Conservation (phyloP, 768 basidiomycete species). For the Auricularia heimuer region DNA sequence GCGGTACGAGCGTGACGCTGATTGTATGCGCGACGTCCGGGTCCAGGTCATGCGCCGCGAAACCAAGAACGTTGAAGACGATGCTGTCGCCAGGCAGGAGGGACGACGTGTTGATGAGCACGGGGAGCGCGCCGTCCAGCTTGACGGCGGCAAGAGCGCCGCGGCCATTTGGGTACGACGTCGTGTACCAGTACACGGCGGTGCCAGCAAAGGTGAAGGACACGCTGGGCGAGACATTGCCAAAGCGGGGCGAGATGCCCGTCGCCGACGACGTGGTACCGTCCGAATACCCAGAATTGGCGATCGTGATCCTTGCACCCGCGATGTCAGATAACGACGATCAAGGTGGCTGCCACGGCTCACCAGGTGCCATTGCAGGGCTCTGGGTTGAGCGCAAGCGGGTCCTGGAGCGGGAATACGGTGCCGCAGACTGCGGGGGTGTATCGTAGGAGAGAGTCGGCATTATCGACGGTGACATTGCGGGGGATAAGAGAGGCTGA, state of each 20-base stretch:
- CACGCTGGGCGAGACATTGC: not conserved
- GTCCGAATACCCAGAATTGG: not conserved
- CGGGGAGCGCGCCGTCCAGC: not conserved
- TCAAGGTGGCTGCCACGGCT: not conserved
- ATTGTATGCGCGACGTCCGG: not conserved
- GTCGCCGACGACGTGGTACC: not conserved
- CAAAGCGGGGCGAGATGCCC: not conserved
- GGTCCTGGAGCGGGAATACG: not conserved
- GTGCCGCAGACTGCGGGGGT: not conserved
- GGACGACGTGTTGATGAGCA: not conserved
- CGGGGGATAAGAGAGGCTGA: not conserved
- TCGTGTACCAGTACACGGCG: not conserved
- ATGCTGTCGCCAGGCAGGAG: not conserved
- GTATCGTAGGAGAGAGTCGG: not conserved
- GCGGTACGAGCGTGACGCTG: not conserved
- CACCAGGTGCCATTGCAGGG: not conserved
- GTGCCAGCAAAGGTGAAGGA: not conserved
- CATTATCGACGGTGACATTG: not conserved
- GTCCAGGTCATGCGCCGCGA: not conserved
- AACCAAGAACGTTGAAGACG: not conserved
- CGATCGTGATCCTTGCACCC: not conserved
- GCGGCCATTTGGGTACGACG: not conserved
- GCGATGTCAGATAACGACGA: not conserved
- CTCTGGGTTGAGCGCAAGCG: not conserved
- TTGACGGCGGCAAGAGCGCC: not conserved